Evolutionary conservation across 2,329 filamentous ascomycete species (phyloP).

Genomic region (Rugonectria rugulosa): DNA sequence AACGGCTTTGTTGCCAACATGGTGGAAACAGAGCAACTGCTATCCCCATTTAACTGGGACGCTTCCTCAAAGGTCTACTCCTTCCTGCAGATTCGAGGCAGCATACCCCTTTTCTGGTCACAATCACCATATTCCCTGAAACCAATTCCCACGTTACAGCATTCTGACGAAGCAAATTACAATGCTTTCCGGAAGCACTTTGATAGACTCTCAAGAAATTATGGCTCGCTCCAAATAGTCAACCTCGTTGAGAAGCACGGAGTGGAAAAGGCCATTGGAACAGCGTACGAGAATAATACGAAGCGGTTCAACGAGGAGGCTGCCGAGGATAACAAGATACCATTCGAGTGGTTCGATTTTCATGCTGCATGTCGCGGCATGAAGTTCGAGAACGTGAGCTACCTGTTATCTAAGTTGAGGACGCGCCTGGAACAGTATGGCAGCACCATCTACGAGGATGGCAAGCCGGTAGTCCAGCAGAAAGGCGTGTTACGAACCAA

Average conservation of each 20-base stretch:
- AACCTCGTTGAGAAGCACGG: slow-evolving; percentile 91
- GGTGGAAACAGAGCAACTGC: slow-evolving; percentile 94
- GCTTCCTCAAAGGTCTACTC: slow-evolving; percentile 72
- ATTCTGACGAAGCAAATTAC: slow-evolving; percentile 81
- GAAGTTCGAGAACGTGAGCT: slow-evolving; percentile 94
- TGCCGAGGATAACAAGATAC: slow-evolving; percentile 49
- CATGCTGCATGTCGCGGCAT: slow-evolving; percentile 92
- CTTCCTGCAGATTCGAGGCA: slow-evolving; percentile 87
- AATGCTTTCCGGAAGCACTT: slow-evolving; percentile 84
- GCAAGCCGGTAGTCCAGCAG: slow-evolving; percentile 60
- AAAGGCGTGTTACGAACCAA: slow-evolving; percentile 88
- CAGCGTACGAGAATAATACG: slow-evolving; percentile 76
- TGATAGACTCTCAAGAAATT: slow-evolving; percentile 69
- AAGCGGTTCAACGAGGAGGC: slow-evolving; percentile 70
- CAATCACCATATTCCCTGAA: slow-evolving; percentile 95
- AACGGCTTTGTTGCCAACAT: slow-evolving; percentile 87
- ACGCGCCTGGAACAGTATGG: slow-evolving; percentile 73
- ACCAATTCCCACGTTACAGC: slow-evolving; percentile 81
- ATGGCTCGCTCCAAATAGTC: slow-evolving; percentile 79
- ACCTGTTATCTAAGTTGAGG: slow-evolving; percentile 75
- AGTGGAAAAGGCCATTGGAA: slow-evolving; percentile 80
- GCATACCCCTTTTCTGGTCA: slow-evolving; percentile 93
- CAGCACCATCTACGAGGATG: slow-evolving; percentile 68
- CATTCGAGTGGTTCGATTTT: slow-evolving; percentile 97
- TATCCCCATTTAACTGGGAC: slow-evolving; percentile 76